Percentiles rank a stretch among this genome's conserved stretches.
Conservation (phyloP, 2,329 filamentous ascomycete genomes). For the Rhynchosporium secalis region DNA sequence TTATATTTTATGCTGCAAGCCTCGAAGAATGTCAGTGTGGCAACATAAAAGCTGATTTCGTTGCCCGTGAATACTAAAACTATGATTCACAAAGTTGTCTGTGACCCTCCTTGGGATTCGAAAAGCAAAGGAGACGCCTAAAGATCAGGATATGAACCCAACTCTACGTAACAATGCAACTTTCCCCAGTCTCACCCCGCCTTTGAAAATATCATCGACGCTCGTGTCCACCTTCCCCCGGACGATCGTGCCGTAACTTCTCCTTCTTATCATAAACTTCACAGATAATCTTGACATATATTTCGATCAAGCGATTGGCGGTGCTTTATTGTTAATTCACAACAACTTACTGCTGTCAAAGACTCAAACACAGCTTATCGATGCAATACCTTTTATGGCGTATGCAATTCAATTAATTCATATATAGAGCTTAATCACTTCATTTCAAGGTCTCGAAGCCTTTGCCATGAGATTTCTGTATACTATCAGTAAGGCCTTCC, state of each 20-base stretch:
- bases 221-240: slow-evolving; percentile 4
- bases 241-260: background rate
- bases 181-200: background rate
- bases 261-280: background rate
- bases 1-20: no score
- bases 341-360: background rate
- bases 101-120: no score
- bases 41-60: no score
- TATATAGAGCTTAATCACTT: no score
- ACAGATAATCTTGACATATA: background rate
- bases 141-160: no score
- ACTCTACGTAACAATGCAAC: background rate
- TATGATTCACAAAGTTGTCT: no score
- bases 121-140: no score
- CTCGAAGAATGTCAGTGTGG: no score
- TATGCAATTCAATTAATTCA: no score
- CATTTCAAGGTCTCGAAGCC: background rate
- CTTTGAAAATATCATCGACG: background rate
- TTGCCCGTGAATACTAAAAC: no score
- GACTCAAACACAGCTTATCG: background rate
- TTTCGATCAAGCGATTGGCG: background rate
- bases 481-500: background rate
- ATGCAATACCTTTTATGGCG: background rate
- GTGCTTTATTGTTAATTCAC: background rate
- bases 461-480: background rate